These are phyloP conservation scores for Penicillium sp. DNA, from an alignment of 2,329 filamentous ascomycete species.

Conservation along the genomic window DNA sequence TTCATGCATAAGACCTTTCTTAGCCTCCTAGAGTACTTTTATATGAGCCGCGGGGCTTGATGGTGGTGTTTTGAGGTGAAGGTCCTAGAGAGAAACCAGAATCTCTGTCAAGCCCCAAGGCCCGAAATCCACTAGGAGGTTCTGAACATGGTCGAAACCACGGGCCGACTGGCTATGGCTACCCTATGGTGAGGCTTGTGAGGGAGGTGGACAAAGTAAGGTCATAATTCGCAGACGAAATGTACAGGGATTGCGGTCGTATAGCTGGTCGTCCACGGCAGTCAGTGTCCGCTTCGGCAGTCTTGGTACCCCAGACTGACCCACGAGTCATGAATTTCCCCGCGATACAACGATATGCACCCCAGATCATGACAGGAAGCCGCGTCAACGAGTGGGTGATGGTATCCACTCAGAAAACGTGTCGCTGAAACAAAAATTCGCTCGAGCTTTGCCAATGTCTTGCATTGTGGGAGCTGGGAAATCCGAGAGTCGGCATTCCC, in stretches of 20 bases:
- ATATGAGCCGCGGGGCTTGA: not conserved
- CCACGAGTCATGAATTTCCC: not conserved
- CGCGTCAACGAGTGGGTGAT: not conserved
- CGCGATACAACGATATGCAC: constrained; percentile 3
- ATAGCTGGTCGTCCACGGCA: not conserved
- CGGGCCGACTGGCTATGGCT: too few species aligned
- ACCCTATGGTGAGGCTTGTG: too few species aligned
- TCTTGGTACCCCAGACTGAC: constrained; percentile 10
- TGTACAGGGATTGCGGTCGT: not conserved
- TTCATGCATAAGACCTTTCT: not conserved
- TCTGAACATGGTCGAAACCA: not conserved
- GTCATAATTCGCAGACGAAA: not conserved
- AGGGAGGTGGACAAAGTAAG: not conserved
- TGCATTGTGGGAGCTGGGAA: constrained; percentile 1
- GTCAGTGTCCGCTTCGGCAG: not conserved
- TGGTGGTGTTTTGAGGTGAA: not conserved
- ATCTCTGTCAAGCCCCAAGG: not conserved
- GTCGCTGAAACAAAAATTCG: not conserved
- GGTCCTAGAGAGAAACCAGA: not conserved
- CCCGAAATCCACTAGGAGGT: not conserved
- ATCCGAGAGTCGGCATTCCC: constrained; percentile 16
- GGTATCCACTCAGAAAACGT: not conserved
- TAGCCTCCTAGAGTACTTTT: not conserved
- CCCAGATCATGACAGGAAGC: not conserved
- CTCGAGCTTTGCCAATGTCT: not conserved